Percentiles rank a stretch among this genome's conserved stretches.
Evolutionary conservation across 2,329 filamentous ascomycete species (phyloP).

Genomic region (Elsinoe ampelina): DNA sequence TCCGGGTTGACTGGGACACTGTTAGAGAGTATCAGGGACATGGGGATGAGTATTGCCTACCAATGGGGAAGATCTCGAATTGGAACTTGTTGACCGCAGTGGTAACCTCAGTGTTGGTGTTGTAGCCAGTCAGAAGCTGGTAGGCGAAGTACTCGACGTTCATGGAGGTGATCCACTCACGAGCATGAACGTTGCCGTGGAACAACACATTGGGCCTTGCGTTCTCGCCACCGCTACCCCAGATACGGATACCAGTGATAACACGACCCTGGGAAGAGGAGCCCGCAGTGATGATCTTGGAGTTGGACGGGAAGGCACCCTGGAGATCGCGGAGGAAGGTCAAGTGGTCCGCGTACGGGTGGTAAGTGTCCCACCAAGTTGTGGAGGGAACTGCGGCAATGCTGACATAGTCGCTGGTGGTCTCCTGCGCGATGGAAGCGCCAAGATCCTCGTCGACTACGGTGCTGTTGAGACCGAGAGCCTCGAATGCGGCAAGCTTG

Average conservation of each 20-base stretch:
- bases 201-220: constrained; percentile 20
- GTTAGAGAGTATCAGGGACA: neutral
- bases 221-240: constrained; percentile 18
- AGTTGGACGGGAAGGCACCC: constrained; percentile 19
- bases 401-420: constrained; percentile 7
- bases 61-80: constrained; percentile 20
- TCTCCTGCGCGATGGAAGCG: constrained; percentile 17
- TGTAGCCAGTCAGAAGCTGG: constrained; percentile 20
- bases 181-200: constrained; percentile 20
- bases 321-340: constrained; percentile 20
- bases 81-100: constrained; percentile 19
- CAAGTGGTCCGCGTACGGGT: constrained; percentile 21
- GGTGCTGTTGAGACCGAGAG: constrained; percentile 16
- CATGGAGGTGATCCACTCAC: constrained; percentile 23
- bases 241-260: constrained; percentile 21
- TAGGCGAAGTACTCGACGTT: constrained; percentile 22
- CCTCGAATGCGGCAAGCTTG: constrained; percentile 16
- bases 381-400: constrained; percentile 17
- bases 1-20: constrained; percentile 16
- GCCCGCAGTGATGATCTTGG: constrained; percentile 19
- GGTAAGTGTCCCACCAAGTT: constrained; percentile 21
- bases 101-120: constrained; percentile 16
- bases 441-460: constrained; percentile 20
- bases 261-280: constrained; percentile 20
- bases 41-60: neutral